A percentile compares a stretch with the other conserved stretches of the same genome.
Conservation (phyloP, 192 early-diverging fungal species). For the Podila minutissima region DNA sequence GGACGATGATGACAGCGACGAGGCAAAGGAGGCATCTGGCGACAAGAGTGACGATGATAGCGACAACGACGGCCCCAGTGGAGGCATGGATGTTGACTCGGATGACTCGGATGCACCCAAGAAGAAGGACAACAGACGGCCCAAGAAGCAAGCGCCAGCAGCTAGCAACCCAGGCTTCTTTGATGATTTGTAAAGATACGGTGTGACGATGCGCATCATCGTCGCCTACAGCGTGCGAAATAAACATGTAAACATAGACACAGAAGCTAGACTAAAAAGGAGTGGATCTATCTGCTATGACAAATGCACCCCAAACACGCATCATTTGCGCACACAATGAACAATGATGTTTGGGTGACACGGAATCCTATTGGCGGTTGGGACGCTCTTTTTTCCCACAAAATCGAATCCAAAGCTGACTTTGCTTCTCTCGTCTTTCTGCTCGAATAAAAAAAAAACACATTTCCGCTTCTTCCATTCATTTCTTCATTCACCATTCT, state of each 20-base stretch:
- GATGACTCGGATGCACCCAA: conserved; percentile 50
- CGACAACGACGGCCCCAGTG: conserved; percentile 22
- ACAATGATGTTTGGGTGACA: too few species aligned
- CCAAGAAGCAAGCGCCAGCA: conserved; percentile 34
- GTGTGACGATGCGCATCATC: too few species aligned
- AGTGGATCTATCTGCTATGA: too few species aligned
- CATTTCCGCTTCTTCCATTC: neutral
- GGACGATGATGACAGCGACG: conserved; percentile 57
- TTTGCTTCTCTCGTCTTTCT: neutral
- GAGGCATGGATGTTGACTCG: conserved; percentile 44
- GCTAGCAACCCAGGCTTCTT: conserved; percentile 33
- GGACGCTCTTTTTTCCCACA: too few species aligned
- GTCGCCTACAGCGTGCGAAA: too few species aligned
- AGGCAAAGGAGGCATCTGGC: conserved; percentile 54
- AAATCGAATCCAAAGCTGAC: neutral
- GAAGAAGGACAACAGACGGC: conserved; percentile 29
- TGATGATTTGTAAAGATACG: conserved; percentile 31
- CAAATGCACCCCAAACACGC: too few species aligned
- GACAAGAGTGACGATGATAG: conserved; percentile 56
- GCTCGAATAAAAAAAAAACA: conserved; percentile 1
- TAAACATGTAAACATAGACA: too few species aligned
- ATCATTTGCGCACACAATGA: too few species aligned
- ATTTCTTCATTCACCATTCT: neutral
- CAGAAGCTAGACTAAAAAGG: too few species aligned
- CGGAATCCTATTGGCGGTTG: too few species aligned